Conservation (phyloP, 306 rosid species). For the Urtica urens region DNA sequence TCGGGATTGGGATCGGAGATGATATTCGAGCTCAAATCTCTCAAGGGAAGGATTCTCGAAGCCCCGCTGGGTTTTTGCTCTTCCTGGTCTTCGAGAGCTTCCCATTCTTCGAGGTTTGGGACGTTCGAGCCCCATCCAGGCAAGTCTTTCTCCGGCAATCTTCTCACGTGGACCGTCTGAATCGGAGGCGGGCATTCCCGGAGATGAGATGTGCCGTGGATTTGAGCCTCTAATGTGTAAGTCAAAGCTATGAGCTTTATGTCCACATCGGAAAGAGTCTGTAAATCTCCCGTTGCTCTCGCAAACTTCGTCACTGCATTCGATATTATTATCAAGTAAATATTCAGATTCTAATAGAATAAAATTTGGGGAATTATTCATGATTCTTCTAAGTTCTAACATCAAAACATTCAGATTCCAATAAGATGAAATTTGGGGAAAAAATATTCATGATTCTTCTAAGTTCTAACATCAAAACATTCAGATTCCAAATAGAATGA, state of each 20-base stretch:
- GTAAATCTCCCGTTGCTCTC: constrained; percentile 81
- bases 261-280: constrained; percentile 91
- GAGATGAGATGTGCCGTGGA: constrained; percentile 62
- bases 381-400: too few relatives aligned
- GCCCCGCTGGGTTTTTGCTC: constrained; percentile 30
- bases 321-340: too few relatives aligned
- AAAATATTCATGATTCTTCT: too few relatives aligned
- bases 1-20: constrained; percentile 32
- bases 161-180: constrained; percentile 50
- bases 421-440: too few relatives aligned
- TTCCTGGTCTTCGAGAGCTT: constrained; percentile 47
- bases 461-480: too few relatives aligned
- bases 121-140: constrained; percentile 96
- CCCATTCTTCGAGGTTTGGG: constrained; percentile 82
- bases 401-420: too few relatives aligned
- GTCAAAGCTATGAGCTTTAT: constrained; percentile 72
- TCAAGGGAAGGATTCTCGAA: constrained; percentile 73
- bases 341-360: constrained; percentile 4
- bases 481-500: too few relatives aligned
- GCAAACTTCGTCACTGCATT: constrained; percentile 75
- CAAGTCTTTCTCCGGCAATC: constrained; percentile 84
- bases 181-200: constrained; percentile 73
- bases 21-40: constrained; percentile 52
- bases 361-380: too few relatives aligned
- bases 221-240: constrained; percentile 62